Evolutionary conservation across 805 yeast species (phyloP), one percentile per base, ranked within the genome.

Genomic region (Cyberlindnera nakhonratchasimensis): DNA sequence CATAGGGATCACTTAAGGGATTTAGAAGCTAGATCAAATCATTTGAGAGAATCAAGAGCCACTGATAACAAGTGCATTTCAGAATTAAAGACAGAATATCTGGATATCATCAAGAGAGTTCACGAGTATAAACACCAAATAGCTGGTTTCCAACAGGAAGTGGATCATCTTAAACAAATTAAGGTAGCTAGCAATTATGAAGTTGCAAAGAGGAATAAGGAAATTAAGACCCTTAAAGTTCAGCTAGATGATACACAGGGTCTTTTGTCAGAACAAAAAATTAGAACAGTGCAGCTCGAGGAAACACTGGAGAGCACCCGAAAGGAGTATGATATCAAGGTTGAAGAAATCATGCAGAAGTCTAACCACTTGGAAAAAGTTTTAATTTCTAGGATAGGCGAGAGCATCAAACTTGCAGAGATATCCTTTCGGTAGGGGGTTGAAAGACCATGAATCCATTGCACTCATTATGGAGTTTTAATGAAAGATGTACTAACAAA

Each of bases 241-340:
- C 69, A 64, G 38, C 47, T 70, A 6, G 70, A 72, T 53, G 71
- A 71, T 42, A 59, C 67, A 19, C 64, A 75, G 9, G 75, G 77
- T 1, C 62, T 69, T 35, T 57, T 74, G 30, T 69, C 73, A 8
- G 78, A 72, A 41, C 76, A 73, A 47, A 72, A 69, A 40, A 57
- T 71, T 11, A 67, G 62, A 40, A 66, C 60, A 3, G 24, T 41
- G 3, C 53, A 56, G n/a, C 46, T 67, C n/a, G 53, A 51, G 21
- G 59, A 53, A 33, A 38, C 40, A 0, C 30, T 61, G 12, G 54
- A 50, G 8, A 40, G 39, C 1, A 39, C 49, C n/a, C 53, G 57
- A 6, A 43, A 39, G 24, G 42, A 43, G 2, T 53, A 55, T 24
- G 61, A 53, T 26, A 16, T 26, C 5, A 49, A 39, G 26, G 29